Evolutionary conservation across 768 basidiomycete genomes (phyloP).

Genomic region (Neoboletus brunneissimus): DNA sequence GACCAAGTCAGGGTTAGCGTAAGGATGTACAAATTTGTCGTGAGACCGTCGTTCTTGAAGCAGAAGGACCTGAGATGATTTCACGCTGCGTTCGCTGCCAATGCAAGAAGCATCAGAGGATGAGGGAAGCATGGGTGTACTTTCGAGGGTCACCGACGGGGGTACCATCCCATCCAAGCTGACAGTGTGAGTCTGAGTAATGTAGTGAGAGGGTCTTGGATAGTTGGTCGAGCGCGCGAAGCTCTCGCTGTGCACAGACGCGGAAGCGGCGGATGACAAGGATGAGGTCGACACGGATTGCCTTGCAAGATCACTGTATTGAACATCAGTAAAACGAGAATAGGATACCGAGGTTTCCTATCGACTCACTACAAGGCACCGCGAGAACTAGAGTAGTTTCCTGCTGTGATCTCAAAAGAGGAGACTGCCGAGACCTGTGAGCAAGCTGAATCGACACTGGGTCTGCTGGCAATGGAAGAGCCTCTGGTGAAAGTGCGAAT

Average conservation of each 20-base stretch:
- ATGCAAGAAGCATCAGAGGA: slow-evolving; percentile 11
- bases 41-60: slow-evolving; percentile 35
- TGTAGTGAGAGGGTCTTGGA: slow-evolving; percentile 5
- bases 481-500: slow-evolving; percentile 47
- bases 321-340: slow-evolving; percentile 3
- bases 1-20: slow-evolving; percentile 75
- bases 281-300: slow-evolving; percentile 59
- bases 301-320: slow-evolving; percentile 53
- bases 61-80: slow-evolving; percentile 25
- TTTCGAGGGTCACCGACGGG: slow-evolving; percentile 1
- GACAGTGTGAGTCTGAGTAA: slow-evolving; percentile 7
- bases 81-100: slow-evolving; percentile 9
- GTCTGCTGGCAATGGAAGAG: slow-evolving; percentile 45
- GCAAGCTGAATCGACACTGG: slow-evolving; percentile 62
- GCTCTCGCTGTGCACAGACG: slow-evolving; percentile 38
- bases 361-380: slow-evolving; percentile 59
- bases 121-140: slow-evolving; percentile 2
- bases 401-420: slow-evolving; percentile 59
- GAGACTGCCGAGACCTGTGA: slow-evolving; percentile 55
- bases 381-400: slow-evolving; percentile 47
- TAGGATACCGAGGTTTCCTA: not conserved
- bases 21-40: slow-evolving; percentile 58
- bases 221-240: slow-evolving; percentile 32
- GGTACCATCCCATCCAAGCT: slow-evolving; percentile 8
- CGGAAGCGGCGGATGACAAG: slow-evolving; percentile 31